Evolutionary conservation across 2,329 filamentous ascomycete species (phyloP).

Genomic region (Alternaria solani): DNA sequence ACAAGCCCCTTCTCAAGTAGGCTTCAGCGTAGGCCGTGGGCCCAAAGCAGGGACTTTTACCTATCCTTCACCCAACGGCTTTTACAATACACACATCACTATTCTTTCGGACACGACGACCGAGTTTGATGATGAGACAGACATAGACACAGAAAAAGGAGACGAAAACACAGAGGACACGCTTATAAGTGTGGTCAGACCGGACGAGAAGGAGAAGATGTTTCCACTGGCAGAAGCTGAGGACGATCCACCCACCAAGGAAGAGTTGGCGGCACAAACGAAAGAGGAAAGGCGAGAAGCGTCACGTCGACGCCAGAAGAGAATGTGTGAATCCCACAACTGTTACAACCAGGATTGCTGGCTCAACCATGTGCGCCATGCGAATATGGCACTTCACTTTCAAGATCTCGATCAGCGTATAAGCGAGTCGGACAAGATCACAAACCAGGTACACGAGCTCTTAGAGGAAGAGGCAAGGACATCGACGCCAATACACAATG

Average conservation of each 20-base stretch:
- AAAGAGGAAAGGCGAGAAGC: background rate
- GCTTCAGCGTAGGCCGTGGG: background rate
- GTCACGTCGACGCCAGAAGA: background rate
- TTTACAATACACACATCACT: background rate
- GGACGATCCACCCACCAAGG: background rate
- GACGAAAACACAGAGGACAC: background rate
- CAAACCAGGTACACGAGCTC: background rate
- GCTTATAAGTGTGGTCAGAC: background rate
- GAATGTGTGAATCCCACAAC: background rate
- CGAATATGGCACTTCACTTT: background rate
- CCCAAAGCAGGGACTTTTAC: background rate
- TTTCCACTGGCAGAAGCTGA: background rate
- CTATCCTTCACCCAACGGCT: background rate
- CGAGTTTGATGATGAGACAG: background rate
- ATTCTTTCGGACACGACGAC: background rate
- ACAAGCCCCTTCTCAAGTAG: rapidly evolving
- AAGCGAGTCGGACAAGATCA: background rate
- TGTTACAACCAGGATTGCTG: background rate
- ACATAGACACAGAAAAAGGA: background rate
- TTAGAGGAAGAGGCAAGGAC: no score
- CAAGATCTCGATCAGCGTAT: background rate
- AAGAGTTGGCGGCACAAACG: background rate
- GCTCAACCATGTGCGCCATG: background rate
- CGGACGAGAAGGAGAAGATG: background rate
- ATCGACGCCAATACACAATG: background rate